A percentile compares a stretch with the other conserved stretches of the same genome.
Evolutionary conservation across 805 yeast species (phyloP).

Genomic region (Candida patagonica): DNA sequence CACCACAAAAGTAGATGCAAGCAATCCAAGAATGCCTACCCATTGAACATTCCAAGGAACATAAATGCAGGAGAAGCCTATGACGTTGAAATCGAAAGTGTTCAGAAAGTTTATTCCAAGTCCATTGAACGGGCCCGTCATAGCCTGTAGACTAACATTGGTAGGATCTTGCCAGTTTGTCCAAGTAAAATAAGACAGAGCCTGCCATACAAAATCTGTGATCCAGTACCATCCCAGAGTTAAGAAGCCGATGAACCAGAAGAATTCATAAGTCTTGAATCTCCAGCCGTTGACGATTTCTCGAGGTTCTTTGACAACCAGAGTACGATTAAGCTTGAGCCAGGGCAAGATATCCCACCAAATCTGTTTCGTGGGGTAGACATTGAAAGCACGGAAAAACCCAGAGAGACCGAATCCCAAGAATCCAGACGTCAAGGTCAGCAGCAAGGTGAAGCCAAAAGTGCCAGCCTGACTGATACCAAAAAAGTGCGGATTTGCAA

Average conservation of each 20-base stretch:
- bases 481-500: conserved; percentile 26
- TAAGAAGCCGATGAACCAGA: conserved; percentile 33
- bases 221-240: conserved; percentile 56
- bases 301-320: conserved; percentile 17
- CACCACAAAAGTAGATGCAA: conserved; percentile 38
- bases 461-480: conserved; percentile 26
- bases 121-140: conserved; percentile 53
- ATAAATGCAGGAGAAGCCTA: conserved; percentile 28
- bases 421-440: conserved; percentile 42
- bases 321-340: conserved; percentile 42
- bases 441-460: conserved; percentile 37
- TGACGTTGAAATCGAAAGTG: conserved; percentile 37
- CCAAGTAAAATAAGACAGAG: conserved; percentile 57
- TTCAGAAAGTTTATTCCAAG: conserved; percentile 39
- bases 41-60: conserved; percentile 35
- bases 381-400: conserved; percentile 42
- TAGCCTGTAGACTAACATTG: conserved; percentile 48
- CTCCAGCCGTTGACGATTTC: conserved; percentile 48
- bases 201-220: conserved; percentile 58
- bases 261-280: conserved; percentile 44
- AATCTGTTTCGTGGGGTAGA: conserved; percentile 36
- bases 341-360: conserved; percentile 51
- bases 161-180: conserved; percentile 45
- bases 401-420: conserved; percentile 48
- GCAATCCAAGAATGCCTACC: conserved; percentile 32